A percentile compares a stretch with the other conserved stretches of the same genome.
These are phyloP conservation scores for Wickerhamomyces ciferrii DNA, from an alignment of 805 yeast species.

Conservation along the genomic window DNA sequence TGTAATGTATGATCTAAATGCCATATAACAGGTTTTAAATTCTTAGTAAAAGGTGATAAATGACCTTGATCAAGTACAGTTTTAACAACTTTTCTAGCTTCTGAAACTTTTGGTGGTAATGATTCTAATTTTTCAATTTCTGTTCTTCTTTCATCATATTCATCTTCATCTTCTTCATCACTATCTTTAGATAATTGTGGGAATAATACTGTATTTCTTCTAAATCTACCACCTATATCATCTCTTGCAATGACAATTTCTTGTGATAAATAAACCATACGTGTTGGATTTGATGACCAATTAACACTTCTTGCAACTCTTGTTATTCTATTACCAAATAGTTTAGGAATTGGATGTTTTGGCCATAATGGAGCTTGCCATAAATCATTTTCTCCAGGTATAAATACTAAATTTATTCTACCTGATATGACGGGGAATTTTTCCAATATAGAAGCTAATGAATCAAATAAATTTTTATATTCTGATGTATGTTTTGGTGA, in stretches of 20 bases:
- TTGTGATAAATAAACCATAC: constrained; percentile 76
- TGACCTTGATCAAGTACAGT: constrained; percentile 86
- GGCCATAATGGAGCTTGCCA: constrained; percentile 87
- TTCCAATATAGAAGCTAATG: constrained; percentile 60
- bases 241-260: constrained; percentile 76
- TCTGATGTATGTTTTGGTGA: constrained; percentile 54
- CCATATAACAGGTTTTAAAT: constrained; percentile 60
- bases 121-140: constrained; percentile 28
- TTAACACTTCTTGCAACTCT: constrained; percentile 48
- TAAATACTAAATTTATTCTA: constrained; percentile 55
- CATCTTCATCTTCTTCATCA: constrained; percentile 9
- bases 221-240: constrained; percentile 63
- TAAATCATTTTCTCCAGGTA: constrained; percentile 93
- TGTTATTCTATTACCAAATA: constrained; percentile 65
- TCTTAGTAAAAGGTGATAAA: constrained; percentile 70
- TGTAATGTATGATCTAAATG: constrained; percentile 65
- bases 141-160: constrained; percentile 6
- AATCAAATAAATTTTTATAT: constrained; percentile 68
- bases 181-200: constrained; percentile 29
- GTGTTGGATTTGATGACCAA: constrained; percentile 74
- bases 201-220: constrained; percentile 62
- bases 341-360: constrained; percentile 59
- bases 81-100: constrained; percentile 67
- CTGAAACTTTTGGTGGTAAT: constrained; percentile 42
- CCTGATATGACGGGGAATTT: constrained; percentile 49